Conservation (phyloP, 2,329 filamentous ascomycete genomes). For the Colletotrichum godetiae region DNA sequence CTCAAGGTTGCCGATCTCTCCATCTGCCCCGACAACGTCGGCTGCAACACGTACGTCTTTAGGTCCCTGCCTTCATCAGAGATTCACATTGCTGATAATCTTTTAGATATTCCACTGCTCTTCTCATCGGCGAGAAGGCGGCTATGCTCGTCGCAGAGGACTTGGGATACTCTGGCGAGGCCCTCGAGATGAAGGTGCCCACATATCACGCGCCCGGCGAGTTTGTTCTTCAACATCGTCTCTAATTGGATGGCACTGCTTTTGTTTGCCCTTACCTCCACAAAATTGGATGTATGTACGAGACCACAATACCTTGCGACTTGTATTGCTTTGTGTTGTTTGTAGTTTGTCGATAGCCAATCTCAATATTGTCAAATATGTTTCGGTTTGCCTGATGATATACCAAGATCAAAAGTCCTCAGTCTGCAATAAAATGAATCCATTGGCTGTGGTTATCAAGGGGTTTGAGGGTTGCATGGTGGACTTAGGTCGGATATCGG, state of each 20-base stretch:
- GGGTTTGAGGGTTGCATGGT: neutral
- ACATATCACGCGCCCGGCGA: constrained; percentile 69
- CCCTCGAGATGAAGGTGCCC: constrained; percentile 81
- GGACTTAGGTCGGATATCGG: neutral
- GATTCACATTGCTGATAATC: constrained; percentile 29
- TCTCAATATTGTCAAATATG: neutral
- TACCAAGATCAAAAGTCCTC: neutral
- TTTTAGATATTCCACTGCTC: constrained; percentile 72
- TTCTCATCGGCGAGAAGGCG: constrained; percentile 82
- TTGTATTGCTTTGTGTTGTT: neutral
- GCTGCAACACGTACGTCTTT: constrained; percentile 69
- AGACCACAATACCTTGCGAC: constrained; percentile 10
- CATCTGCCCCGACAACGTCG: constrained; percentile 84
- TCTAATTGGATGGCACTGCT: constrained; percentile 43
- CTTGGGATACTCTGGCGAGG: constrained; percentile 77
- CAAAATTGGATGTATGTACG: constrained; percentile 1
- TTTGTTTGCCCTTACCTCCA: constrained; percentile 6
- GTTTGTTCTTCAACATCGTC: constrained; percentile 49
- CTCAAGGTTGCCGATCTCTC: constrained; percentile 82
- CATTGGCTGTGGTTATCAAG: neutral
- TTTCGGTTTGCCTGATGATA: neutral
- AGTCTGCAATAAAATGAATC: neutral
- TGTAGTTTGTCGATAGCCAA: neutral
- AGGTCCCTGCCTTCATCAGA: neutral
- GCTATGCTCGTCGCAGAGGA: constrained; percentile 78